Evolutionary conservation across 331 rosid genomes (phyloP).

Genomic region (Rhamnella rubrinervis): DNA sequence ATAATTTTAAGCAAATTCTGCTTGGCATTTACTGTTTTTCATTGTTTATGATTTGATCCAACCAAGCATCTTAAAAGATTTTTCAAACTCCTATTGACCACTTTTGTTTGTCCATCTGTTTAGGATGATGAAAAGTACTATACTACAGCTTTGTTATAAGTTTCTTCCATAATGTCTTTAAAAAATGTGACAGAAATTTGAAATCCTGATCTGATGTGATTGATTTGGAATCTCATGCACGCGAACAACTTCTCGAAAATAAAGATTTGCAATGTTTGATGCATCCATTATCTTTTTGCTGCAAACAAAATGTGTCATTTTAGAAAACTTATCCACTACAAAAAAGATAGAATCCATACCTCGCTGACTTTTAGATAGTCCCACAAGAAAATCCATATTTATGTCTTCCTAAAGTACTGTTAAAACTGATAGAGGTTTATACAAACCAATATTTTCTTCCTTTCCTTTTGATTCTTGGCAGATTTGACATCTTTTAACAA

Average conservation of each 20-base stretch:
- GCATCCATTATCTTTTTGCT: background rate
- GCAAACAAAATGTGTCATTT: background rate
- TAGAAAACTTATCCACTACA: background rate
- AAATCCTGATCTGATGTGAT: background rate
- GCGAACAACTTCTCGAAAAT: background rate
- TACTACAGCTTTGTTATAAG: background rate
- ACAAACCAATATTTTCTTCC: background rate
- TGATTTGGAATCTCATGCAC: background rate
- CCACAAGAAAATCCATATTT: constrained; percentile 1
- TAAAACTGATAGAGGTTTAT: background rate
- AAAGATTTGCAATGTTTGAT: background rate
- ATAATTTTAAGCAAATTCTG: constrained; percentile 6
- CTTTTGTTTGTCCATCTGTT: background rate
- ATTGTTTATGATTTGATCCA: background rate
- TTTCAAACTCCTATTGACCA: background rate
- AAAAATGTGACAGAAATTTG: constrained; percentile 1
- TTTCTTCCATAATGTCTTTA: background rate
- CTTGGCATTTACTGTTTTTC: background rate
- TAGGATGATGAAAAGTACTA: background rate
- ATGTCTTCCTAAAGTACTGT: background rate
- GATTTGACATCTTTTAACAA: background rate
- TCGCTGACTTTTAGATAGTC: background rate
- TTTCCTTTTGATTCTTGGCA: background rate
- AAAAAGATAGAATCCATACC: constrained; percentile 11
- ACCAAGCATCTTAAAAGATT: background rate